Base-by-base conservation (phyloP, 768 basidiomycete species). In the Suillus brevipes region DNA sequence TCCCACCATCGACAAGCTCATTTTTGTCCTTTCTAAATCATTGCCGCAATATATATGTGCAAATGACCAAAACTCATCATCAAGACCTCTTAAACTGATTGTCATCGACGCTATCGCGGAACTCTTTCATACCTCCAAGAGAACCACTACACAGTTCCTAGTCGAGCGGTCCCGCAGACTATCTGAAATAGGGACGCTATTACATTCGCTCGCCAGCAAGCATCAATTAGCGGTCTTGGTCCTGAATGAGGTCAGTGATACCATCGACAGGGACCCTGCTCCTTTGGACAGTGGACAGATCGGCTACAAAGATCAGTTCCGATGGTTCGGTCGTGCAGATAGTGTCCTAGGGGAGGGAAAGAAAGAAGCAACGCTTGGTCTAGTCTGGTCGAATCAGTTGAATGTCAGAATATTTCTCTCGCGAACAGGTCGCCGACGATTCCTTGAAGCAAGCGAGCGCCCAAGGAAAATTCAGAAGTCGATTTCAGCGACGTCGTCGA, bases 381-480 rank as follows among this genome's bases (percentile, higher is more conserved):
- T 97, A 60, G 89, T 88, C 10, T 99, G 97, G 97, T 91, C 96
- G 18, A 98, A 97, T 75, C 90, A 94, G 71, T 82, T 99, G 64
- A 96, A 97, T 69, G 84, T 83, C 5, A 85, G 97, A 28, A 84
- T 98, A 55, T 89, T 97, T 83, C 83, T 97, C 60, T 85, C 84
- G 52, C 85, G 93, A 37, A 95, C 95, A 0, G 85, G 85, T 12
- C 81, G 93, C 65, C 82, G 89, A 64, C 82, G 86, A 55, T 81
- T 87, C 64, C 72, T 90, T 34, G 77, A 81, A 62, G 80, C 80
- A 47, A 67, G 64, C 31, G 78, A 76, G 62, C 53, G 50, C 20
- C 66, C 68, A 14, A 77, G 72, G 66, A 79, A 77, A 64, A 65
- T 69, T 10, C 57, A 38, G 10, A 12, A 12, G 25, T 12, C 25